Percentiles rank a stretch among this genome's conserved stretches.
Evolutionary conservation across 441 rosid genomes (phyloP).

Genomic region (Jatropha multifida): DNA sequence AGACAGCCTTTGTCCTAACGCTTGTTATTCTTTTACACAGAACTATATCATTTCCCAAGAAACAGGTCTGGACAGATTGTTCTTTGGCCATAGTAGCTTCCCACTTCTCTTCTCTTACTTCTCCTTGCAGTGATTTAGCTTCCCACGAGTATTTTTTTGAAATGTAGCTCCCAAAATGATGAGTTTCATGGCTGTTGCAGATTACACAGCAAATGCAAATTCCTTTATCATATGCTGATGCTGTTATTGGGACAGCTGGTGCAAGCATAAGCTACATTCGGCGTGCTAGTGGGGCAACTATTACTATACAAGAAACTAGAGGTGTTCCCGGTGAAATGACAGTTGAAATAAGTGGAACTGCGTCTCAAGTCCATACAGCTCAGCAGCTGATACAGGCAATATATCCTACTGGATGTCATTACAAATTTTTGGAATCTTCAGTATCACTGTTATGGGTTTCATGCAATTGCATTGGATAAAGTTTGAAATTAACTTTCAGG

Average conservation of each 20-base stretch:
- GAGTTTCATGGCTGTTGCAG: conserved; percentile 37
- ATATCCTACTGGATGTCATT: not conserved
- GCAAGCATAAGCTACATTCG: conserved; percentile 93
- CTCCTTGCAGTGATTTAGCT: conserved; percentile 1
- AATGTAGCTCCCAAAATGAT: not conserved
- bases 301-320: conserved; percentile 91
- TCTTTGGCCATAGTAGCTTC: conserved; percentile 24
- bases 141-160: too few relatives aligned
- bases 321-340: conserved; percentile 99
- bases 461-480: not conserved
- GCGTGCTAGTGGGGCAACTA: conserved; percentile 94
- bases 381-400: conserved; percentile 90
- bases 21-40: conserved; percentile 6
- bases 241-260: conserved; percentile 95
- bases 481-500: not conserved
- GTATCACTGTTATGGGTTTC: not conserved
- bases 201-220: conserved; percentile 93
- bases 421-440: too few relatives aligned
- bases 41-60: conserved; percentile 29
- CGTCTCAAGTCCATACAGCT: conserved; percentile 95
- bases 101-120: conserved; percentile 21
- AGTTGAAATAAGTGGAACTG: conserved; percentile 94
- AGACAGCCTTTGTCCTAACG: not conserved
- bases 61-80: not conserved
- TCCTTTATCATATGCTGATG: conserved; percentile 89